Evolutionary conservation across 2,329 filamentous ascomycete species (phyloP).

Genomic region (Pseudogymnoascus sp.): DNA sequence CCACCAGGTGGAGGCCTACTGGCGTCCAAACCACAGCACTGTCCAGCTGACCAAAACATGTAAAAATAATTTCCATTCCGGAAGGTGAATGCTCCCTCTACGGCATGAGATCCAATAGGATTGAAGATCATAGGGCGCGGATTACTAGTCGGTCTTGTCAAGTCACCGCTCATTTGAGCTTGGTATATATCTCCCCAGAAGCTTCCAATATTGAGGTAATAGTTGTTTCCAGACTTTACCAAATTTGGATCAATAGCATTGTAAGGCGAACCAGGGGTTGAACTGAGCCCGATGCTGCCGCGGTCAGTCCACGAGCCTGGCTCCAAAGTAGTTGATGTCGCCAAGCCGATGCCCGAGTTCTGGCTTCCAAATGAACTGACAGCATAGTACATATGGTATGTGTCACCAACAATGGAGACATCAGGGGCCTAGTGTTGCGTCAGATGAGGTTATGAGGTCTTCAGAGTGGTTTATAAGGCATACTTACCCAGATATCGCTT

Average conservation of each 20-base stretch:
- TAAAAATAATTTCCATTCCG: constrained; percentile 43
- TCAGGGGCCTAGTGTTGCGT: constrained; percentile 48
- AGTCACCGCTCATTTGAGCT: constrained; percentile 31
- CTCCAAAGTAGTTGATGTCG: constrained; percentile 25
- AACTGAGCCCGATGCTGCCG: constrained; percentile 34
- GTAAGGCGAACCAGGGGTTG: constrained; percentile 27
- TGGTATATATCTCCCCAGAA: constrained; percentile 48
- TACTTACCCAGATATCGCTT: constrained; percentile 32
- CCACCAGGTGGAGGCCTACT: too few species aligned
- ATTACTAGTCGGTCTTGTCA: constrained; percentile 10
- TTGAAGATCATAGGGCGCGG: constrained; percentile 39
- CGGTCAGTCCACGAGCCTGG: constrained; percentile 37
- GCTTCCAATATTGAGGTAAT: constrained; percentile 40
- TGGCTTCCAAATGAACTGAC: constrained; percentile 47
- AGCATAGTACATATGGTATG: constrained; percentile 54
- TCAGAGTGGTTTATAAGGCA: background rate
- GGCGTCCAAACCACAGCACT: too few species aligned
- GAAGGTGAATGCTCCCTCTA: constrained; percentile 41
- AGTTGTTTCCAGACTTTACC: constrained; percentile 21
- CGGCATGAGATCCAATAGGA: constrained; percentile 34
- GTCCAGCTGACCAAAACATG: constrained; percentile 34
- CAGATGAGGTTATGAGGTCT: background rate
- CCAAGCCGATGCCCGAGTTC: constrained; percentile 43
- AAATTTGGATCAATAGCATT: constrained; percentile 38
- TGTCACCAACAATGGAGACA: constrained; percentile 45